phyloP scores from a whole-genome alignment of 129 eudicot genomes.

The Chrysanthemum makinoi region DNA sequence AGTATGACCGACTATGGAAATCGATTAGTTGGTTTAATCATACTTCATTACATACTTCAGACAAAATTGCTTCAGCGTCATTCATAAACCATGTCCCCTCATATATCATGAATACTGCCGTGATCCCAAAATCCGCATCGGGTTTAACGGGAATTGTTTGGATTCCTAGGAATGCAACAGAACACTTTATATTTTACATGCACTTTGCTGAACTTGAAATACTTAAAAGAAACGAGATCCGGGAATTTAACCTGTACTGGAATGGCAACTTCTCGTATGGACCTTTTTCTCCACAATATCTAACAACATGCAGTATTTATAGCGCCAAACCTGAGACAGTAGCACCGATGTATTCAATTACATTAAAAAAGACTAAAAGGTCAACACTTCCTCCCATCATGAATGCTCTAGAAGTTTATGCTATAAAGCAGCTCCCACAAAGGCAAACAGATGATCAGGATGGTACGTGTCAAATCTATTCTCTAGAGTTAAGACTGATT shows the following conservation, averaged over 20 bases:
- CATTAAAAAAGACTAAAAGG: slow-evolving; percentile 19
- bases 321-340: slow-evolving; percentile 5
- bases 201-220: slow-evolving; percentile 28
- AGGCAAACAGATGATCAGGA: slow-evolving; percentile 35
- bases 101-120: slow-evolving; percentile 30
- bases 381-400: slow-evolving; percentile 58
- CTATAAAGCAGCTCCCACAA: slow-evolving; percentile 20
- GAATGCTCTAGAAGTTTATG: slow-evolving; percentile 46
- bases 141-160: not conserved
- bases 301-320: not conserved
- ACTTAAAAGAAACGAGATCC: slow-evolving; percentile 11
- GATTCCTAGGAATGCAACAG: slow-evolving; percentile 7
- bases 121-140: not conserved
- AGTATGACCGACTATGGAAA: slow-evolving; percentile 35
- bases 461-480: slow-evolving; percentile 26
- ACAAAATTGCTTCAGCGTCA: not conserved
- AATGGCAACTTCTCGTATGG: slow-evolving; percentile 26
- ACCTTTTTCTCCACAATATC: slow-evolving; percentile 24
- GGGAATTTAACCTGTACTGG: slow-evolving; percentile 37
- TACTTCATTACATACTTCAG: not conserved
- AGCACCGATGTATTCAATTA: slow-evolving; percentile 14
- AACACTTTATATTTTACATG: slow-evolving; percentile 16
- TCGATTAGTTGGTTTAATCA: too few species aligned
- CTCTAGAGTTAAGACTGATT: not conserved
- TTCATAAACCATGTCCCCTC: slow-evolving; percentile 6